Evolutionary conservation across 148 eudicot species (phyloP).

Genomic region (Euryodendron excelsum): DNA sequence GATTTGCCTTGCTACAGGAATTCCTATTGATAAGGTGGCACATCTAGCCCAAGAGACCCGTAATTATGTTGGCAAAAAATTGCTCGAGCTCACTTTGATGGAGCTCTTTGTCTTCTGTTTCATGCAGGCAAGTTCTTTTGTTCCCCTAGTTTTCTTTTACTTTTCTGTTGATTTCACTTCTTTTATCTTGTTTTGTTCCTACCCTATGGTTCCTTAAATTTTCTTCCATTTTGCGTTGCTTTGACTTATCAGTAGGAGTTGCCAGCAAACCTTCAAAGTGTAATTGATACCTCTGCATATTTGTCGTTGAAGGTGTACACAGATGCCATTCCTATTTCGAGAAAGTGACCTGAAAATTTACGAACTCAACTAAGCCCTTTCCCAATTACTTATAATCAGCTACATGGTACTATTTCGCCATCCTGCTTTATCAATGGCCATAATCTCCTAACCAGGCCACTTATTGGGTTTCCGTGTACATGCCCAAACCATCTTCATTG

Average conservation of each 20-base stretch:
- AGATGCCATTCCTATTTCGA: background rate
- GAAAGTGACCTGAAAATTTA: background rate
- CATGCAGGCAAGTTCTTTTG: constrained; percentile 71
- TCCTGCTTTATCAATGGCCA: too few species aligned
- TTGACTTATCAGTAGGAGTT: too few species aligned
- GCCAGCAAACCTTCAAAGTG: background rate
- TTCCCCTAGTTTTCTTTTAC: background rate
- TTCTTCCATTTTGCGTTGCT: too few species aligned
- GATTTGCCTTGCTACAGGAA: constrained; percentile 45
- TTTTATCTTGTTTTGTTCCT: constrained; percentile 4
- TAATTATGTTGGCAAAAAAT: constrained; percentile 75
- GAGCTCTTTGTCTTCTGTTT: constrained; percentile 89
- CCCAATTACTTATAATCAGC: too few species aligned
- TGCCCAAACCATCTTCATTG: too few species aligned
- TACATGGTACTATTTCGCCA: too few species aligned
- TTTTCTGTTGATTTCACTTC: background rate
- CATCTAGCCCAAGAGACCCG: constrained; percentile 80
- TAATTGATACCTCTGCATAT: background rate
- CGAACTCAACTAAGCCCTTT: too few species aligned
- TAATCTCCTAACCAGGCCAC: too few species aligned
- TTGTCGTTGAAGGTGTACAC: background rate
- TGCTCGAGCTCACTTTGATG: constrained; percentile 85
- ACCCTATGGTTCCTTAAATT: background rate
- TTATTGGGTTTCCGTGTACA: too few species aligned
- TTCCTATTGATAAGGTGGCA: constrained; percentile 88